These are phyloP conservation scores for Geotrichum fermentans DNA, from an alignment of 1,139 yeast species.

Conservation along the genomic window DNA sequence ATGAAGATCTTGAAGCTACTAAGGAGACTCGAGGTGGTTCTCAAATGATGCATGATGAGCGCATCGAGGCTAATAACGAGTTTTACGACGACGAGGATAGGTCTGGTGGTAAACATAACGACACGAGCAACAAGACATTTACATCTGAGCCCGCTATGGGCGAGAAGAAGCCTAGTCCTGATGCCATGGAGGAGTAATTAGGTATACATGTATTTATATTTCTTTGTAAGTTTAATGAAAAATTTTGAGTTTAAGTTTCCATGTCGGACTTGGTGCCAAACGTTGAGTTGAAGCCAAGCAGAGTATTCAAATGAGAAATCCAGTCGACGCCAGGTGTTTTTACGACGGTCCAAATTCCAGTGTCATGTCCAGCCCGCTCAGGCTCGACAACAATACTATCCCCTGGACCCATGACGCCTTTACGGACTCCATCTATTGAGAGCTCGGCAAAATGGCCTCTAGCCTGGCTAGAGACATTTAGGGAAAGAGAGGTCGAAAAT, in stretches of 20 bases:
- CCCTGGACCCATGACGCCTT: slow-evolving; percentile 61
- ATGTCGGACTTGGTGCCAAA: slow-evolving; percentile 43
- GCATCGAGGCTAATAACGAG: slow-evolving; percentile 41
- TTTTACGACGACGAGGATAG: slow-evolving; percentile 39
- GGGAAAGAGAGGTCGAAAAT: slow-evolving; percentile 59
- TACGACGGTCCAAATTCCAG: slow-evolving; percentile 89
- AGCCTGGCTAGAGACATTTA: slow-evolving; percentile 45
- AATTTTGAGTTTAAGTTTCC: background rate
- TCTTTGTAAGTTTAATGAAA: slow-evolving; percentile 2
- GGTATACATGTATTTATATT: slow-evolving; percentile 1
- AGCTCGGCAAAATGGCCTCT: slow-evolving; percentile 42
- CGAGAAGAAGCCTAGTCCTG: slow-evolving; percentile 20
- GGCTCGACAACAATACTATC: slow-evolving; percentile 66
- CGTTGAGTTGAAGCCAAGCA: slow-evolving; percentile 81
- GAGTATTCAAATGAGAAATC: slow-evolving; percentile 82
- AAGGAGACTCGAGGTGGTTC: slow-evolving; percentile 91
- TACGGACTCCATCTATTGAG: slow-evolving; percentile 77
- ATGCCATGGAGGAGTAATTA: slow-evolving; percentile 26
- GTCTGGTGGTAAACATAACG: slow-evolving; percentile 29
- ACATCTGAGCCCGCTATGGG: slow-evolving; percentile 3
- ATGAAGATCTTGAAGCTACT: slow-evolving; percentile 59
- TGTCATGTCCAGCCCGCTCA: slow-evolving; percentile 33
- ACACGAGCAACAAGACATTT: slow-evolving; percentile 1
- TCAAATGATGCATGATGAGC: slow-evolving; percentile 72
- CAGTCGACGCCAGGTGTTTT: slow-evolving; percentile 71